These are phyloP conservation scores for Entomortierella beljakovae DNA, from an alignment of 192 early-diverging fungal genomes.

Conservation along the genomic window DNA sequence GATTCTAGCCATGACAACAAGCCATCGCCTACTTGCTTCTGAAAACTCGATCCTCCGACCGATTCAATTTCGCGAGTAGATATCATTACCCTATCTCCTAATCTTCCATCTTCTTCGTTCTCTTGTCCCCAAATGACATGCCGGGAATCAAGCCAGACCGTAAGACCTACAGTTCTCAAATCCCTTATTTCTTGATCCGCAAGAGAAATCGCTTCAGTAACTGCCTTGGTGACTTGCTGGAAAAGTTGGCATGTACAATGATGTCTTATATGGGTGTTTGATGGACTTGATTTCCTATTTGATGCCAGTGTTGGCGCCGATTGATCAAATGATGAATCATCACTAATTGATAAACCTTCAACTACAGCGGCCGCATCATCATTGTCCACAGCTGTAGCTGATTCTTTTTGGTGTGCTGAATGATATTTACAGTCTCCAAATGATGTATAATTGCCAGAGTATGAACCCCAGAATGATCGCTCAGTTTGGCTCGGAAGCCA, in stretches of 20 bases:
- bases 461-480: constrained; percentile 22
- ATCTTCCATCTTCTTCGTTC: constrained; percentile 31
- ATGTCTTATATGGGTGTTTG: neutral
- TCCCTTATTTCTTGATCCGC: constrained; percentile 39
- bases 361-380: neutral
- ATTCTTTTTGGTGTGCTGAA: neutral
- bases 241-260: constrained; percentile 20
- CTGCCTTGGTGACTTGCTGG: constrained; percentile 17
- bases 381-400: no score
- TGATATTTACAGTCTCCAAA: constrained; percentile 13
- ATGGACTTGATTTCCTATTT: neutral
- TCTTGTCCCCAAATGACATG: constrained; percentile 37
- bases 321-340: no score
- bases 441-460: neutral
- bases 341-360: neutral
- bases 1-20: constrained; percentile 30
- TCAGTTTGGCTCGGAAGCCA: constrained; percentile 46
- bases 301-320: constrained; percentile 6
- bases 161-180: constrained; percentile 18
- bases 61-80: neutral
- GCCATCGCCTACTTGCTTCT: constrained; percentile 16
- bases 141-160: constrained; percentile 36
- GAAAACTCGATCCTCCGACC: neutral
- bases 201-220: constrained; percentile 28
- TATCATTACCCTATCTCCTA: constrained; percentile 41